Base-by-base conservation (phyloP, 805 yeast species). In the Ogataea glucozyma region DNA sequence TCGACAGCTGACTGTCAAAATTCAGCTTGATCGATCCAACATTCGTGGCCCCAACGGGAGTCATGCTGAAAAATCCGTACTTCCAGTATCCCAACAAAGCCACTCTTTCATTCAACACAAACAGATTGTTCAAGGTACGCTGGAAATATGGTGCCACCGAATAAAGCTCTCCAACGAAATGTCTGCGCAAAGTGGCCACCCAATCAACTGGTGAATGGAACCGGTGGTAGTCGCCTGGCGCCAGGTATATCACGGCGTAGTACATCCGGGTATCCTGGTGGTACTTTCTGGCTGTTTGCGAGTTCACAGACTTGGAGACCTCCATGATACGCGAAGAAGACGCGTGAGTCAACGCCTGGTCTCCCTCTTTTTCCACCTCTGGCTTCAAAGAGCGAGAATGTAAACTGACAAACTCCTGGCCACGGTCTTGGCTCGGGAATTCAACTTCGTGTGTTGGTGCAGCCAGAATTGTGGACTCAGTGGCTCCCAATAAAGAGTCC, bases 1-100 rank as follows among this genome's bases (percentile, higher is more conserved):
- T 93, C 27, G 83, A 76, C 58, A 93, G 76, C 57, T 87, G 90
- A 66, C 84, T 83, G 66, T 93, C 99, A 58, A 93, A 93, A 60
- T 90, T 88, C 52, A 93, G 75, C 46, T 85, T 82, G 52, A 93
- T 93, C 56, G 95, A 85, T 5, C 99, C 99, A 22, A 93, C 99
- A 66, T 93, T 93, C 2, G 99, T 93, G 18, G 99, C 99, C 11
- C 99, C 99, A 10, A 93, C 99, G 0, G 99, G 97, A 1, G 96
- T 91, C 99, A 93, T 93, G 51, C 95, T 84, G 69, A 93, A 93
- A 57, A 93, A 93, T 0, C 99, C 99, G 62, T 93, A 77, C 61
- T 85, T 87, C 99, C 99, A 93, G 57, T 88, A 82, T 1, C 99
- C 99, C 43, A 93, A 74, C 38, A 93, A 68, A 0, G 99, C 95